These are phyloP conservation scores for Tremella mesenterica DNA, from an alignment of 768 basidiomycete genomes.

Conservation along the genomic window DNA sequence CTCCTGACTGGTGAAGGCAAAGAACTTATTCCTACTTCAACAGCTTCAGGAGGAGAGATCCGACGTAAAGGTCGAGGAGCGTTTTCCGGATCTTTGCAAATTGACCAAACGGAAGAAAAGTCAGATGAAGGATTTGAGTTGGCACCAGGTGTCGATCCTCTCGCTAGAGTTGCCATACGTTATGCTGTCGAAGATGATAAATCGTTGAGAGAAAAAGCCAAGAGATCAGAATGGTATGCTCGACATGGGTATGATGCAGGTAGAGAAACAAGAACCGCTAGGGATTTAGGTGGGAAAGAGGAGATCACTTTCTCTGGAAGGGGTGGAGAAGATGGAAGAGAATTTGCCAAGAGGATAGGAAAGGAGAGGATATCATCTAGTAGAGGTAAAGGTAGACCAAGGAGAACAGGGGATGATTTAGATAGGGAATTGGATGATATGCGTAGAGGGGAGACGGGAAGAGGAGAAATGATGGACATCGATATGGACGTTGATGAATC, in stretches of 20 bases:
- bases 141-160: constrained; percentile 30
- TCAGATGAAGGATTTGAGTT: neutral
- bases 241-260: constrained; percentile 37
- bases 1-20: constrained; percentile 15
- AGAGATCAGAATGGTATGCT: constrained; percentile 36
- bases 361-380: too few species aligned
- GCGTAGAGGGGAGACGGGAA: constrained; percentile 67
- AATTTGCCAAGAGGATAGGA: constrained; percentile 25
- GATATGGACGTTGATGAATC: constrained; percentile 3
- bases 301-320: constrained; percentile 12
- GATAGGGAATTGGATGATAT: constrained; percentile 82
- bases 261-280: constrained; percentile 20
- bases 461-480: constrained; percentile 57
- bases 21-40: constrained; percentile 12
- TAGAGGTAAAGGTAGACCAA: constrained; percentile 84
- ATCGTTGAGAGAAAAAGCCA: constrained; percentile 26
- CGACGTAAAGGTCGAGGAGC: constrained; percentile 24
- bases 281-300: constrained; percentile 2
- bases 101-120: neutral
- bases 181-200: constrained; percentile 34
- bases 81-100: constrained; percentile 8
- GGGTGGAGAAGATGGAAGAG: constrained; percentile 17
- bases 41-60: neutral
- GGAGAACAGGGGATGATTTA: constrained; percentile 73
- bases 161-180: constrained; percentile 33